Evolutionary conservation across 108 stramenopile species (phyloP), one percentile per base, ranked within the genome.

Genomic region (Cyclotella choctawhatcheeana): DNA sequence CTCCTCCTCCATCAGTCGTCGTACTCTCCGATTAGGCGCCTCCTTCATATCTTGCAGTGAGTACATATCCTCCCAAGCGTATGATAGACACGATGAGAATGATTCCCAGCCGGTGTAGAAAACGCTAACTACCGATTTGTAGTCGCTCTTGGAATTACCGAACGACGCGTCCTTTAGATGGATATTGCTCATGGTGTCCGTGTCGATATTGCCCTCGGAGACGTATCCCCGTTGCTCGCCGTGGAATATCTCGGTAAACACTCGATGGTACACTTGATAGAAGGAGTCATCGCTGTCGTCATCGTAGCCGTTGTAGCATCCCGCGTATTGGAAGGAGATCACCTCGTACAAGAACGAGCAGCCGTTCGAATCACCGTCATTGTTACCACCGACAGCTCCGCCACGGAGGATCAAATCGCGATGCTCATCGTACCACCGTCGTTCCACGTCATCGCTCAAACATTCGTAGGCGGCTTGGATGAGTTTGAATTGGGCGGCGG

Each of bases 391-490:
- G 20, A 58, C 20, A 32, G 67, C 8, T 2, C 73, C 82, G 3
- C 94, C 94, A 32, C 82, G 61, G 47, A 96, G 68, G 47, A 96
- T 93, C 45, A 88, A 88, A 48, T 92, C 90, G 16, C 94, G 85
- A 81, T 96, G 94, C 27, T 96, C 88, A 70, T 97, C 95, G 69
- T 98, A 98, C 89, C 92, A 94, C 72, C 85, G 84, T 18, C 97
- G 85, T 83, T 97, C 96, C 13, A 84, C 80, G 2, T 84, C 75
- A 85, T 97, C 92, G 22, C 91, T 88, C 18, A 99, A 77, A 44
- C 93, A 93, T 78, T 99, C 98, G 70, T 99, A 98, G 2, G 98
- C 98, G 70, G 93, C 88, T 48, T 93, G 95, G 0, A 96, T 89
- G 10, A 91, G 67, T 58, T 90, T 86, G 71, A 95, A 95, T 53